phyloP scores from a whole-genome alignment of 2,329 filamentous ascomycete species.

The Talaromyces sp. region DNA sequence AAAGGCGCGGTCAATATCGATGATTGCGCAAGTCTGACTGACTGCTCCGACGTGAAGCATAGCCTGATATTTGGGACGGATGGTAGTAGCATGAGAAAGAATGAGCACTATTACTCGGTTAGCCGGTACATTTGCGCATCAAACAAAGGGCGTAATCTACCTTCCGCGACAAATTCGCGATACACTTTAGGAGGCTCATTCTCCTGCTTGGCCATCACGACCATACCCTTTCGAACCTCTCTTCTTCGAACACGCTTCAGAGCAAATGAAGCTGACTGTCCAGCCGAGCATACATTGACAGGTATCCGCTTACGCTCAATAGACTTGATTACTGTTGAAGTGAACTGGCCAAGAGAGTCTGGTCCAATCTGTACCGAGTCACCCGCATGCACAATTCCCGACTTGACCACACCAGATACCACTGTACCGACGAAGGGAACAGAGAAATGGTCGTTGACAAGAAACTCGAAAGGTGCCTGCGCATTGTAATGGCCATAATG shows the following conservation, averaged over 20 bases:
- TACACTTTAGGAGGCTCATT: conserved; percentile 66
- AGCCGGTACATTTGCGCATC: conserved; percentile 2
- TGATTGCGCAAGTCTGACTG: conserved; percentile 92
- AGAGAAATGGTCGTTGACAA: conserved; percentile 96
- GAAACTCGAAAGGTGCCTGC: conserved; percentile 86
- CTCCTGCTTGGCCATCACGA: conserved; percentile 81
- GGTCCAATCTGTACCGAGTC: conserved; percentile 86
- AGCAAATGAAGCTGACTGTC: conserved; percentile 89
- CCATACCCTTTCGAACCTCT: conserved; percentile 97
- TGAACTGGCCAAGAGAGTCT: conserved; percentile 86
- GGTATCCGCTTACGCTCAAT: conserved; percentile 92
- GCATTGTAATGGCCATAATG: conserved; percentile 91
- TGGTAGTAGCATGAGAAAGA: conserved; percentile 91
- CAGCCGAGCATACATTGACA: conserved; percentile 82
- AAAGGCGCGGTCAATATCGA: conserved; percentile 93
- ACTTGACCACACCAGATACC: conserved; percentile 88
- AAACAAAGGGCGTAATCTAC: conserved; percentile 39
- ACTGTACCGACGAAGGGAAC: conserved; percentile 97
- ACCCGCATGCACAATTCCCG: conserved; percentile 82
- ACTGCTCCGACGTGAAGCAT: conserved; percentile 97
- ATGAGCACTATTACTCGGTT: conserved; percentile 65
- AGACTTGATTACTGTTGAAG: conserved; percentile 77
- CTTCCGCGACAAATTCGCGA: conserved; percentile 74
- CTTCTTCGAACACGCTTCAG: conserved; percentile 82
- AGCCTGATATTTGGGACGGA: conserved; percentile 93